Conservation (phyloP, 177 flowering plant genomes). For the Vitis hybrid region DNA sequence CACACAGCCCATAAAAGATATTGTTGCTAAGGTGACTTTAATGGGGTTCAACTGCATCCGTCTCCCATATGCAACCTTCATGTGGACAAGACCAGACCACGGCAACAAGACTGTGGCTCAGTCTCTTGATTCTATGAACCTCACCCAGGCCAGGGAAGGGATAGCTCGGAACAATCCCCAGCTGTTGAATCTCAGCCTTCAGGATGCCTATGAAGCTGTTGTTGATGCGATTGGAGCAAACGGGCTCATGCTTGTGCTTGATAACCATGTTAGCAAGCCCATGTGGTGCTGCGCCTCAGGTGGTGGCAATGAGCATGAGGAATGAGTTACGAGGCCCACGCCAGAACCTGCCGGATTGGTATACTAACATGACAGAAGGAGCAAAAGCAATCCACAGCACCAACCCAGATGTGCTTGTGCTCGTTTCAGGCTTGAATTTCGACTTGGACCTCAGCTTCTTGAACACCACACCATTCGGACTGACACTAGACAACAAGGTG, state of each 20-base stretch:
- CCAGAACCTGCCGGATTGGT: no score
- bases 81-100: constrained; percentile 2
- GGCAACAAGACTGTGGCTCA: constrained; percentile 13
- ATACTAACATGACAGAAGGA: no score
- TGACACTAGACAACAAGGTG: no score
- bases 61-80: constrained; percentile 16
- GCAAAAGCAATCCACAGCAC: no score
- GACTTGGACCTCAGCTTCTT: no score
- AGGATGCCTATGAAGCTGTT: constrained; percentile 18
- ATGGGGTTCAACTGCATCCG: constrained; percentile 27
- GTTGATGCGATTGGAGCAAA: constrained; percentile 2
- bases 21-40: no score
- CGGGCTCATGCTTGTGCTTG: constrained; percentile 21
- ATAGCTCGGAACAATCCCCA: constrained; percentile 14
- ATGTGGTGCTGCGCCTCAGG: constrained; percentile 17
- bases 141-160: constrained; percentile 5
- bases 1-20: no score
- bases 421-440: no score
- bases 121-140: not conserved
- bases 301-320: no score
- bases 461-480: no score
- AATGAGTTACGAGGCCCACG: no score
- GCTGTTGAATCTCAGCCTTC: constrained; percentile 11
- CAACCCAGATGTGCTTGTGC: no score
- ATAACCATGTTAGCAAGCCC: constrained; percentile 20